A percentile compares a stretch with the other conserved stretches of the same genome.
phyloP scores from a whole-genome alignment of 495 filamentous ascomycete species.

The Lichenothelia convexa region DNA sequence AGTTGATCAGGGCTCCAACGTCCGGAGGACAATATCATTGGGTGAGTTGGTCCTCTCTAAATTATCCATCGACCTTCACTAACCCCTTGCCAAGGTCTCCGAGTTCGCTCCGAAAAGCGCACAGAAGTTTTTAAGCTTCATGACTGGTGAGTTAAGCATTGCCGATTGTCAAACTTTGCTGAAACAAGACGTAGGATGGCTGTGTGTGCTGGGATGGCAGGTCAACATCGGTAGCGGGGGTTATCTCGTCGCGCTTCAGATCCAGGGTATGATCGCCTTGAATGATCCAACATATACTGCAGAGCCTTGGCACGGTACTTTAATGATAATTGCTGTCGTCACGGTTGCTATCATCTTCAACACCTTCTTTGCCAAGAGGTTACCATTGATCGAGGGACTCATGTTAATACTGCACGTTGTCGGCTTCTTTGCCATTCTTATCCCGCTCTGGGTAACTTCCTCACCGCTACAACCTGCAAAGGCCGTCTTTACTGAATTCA shows the following conservation, averaged over 20 bases:
- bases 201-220: constrained; percentile 30
- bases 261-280: constrained; percentile 8
- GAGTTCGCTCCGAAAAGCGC: no score
- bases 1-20: no score
- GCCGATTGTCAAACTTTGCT: no score
- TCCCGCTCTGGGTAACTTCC: constrained; percentile 8
- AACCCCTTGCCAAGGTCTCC: no score
- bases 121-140: no score
- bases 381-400: constrained; percentile 8
- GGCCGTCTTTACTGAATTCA: constrained; percentile 11
- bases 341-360: constrained; percentile 8
- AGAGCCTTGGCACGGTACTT: constrained; percentile 7
- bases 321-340: constrained; percentile 4
- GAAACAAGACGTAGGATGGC: no score
- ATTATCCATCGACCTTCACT: no score
- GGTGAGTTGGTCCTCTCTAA: no score
- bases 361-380: neutral
- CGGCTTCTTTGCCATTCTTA: constrained; percentile 8
- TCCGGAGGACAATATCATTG: no score
- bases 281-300: constrained; percentile 5
- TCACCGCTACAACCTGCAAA: constrained; percentile 1
- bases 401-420: constrained; percentile 7
- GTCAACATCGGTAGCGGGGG: constrained; percentile 23
- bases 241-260: constrained; percentile 24
- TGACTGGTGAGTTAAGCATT: no score